phyloP scores from a whole-genome alignment of 2,329 filamentous ascomycete genomes.

The Cercospora nicotianae region DNA sequence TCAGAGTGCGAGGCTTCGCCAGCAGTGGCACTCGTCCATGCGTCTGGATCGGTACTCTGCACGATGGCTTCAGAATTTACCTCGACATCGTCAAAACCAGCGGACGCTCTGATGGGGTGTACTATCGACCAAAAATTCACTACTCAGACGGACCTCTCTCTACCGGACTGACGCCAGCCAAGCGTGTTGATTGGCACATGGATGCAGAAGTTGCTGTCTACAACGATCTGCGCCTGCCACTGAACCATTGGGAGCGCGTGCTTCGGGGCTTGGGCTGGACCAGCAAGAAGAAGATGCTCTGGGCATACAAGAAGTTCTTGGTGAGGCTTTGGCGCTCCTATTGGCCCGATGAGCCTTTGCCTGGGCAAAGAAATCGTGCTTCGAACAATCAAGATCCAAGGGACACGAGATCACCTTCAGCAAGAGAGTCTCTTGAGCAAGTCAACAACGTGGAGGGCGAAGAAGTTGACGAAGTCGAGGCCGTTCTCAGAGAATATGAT shows the following conservation, averaged over 20 bases:
- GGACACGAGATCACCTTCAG: neutral
- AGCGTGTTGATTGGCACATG: neutral
- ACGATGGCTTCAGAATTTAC: neutral
- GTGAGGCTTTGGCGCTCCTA: neutral
- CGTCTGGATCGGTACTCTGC: neutral
- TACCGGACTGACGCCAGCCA: neutral
- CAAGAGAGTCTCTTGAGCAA: too few species aligned
- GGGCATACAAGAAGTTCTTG: neutral
- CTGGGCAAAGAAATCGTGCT: neutral
- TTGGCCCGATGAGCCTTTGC: neutral
- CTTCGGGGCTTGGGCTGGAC: neutral
- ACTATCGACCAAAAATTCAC: neutral
- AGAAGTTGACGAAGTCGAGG: too few species aligned
- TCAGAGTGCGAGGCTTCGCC: neutral
- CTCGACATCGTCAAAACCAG: neutral
- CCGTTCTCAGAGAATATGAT: too few species aligned
- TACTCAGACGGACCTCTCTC: neutral
- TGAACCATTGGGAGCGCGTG: neutral
- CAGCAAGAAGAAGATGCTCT: neutral
- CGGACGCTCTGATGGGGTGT: neutral
- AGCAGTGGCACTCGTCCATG: neutral
- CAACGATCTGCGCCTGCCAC: neutral
- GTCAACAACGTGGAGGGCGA: too few species aligned
- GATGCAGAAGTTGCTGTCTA: neutral
- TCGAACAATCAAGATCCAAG: neutral